phyloP scores from a whole-genome alignment of 2,329 filamentous ascomycete genomes.

The Colletotrichum sp. region DNA sequence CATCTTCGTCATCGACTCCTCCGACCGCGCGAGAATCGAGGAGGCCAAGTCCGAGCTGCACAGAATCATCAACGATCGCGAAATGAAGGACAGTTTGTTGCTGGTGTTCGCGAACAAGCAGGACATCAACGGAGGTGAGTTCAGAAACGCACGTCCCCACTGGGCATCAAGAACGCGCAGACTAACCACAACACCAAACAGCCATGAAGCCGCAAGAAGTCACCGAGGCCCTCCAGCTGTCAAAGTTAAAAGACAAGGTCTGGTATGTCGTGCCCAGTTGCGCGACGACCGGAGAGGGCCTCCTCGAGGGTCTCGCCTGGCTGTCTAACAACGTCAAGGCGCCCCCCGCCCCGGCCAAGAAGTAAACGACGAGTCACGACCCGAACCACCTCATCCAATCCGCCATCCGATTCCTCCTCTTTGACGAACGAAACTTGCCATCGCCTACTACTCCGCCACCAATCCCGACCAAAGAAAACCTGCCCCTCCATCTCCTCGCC shows the following conservation, averaged over 20 bases:
- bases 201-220: constrained; percentile 83
- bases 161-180: background rate
- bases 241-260: constrained; percentile 80
- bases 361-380: constrained; percentile 39
- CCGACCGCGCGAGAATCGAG: constrained; percentile 87
- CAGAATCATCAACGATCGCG: constrained; percentile 96
- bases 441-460: background rate
- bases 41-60: constrained; percentile 94
- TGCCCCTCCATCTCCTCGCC: background rate
- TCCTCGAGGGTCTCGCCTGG: constrained; percentile 83
- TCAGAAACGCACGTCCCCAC: background rate
- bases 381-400: background rate
- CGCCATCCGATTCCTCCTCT: background rate
- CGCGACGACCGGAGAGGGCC: constrained; percentile 80
- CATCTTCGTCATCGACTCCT: constrained; percentile 98
- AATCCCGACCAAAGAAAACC: background rate
- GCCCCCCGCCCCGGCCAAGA: constrained; percentile 59
- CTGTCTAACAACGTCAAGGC: constrained; percentile 84
- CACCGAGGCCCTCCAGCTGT: constrained; percentile 77
- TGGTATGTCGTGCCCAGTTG: constrained; percentile 87
- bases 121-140: constrained; percentile 79
- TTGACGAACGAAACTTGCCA: background rate
- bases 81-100: constrained; percentile 95
- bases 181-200: constrained; percentile 35
- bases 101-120: constrained; percentile 99